These are phyloP conservation scores for Scorias spongiosa DNA, from an alignment of 2,329 filamentous ascomycete genomes.

Conservation along the genomic window DNA sequence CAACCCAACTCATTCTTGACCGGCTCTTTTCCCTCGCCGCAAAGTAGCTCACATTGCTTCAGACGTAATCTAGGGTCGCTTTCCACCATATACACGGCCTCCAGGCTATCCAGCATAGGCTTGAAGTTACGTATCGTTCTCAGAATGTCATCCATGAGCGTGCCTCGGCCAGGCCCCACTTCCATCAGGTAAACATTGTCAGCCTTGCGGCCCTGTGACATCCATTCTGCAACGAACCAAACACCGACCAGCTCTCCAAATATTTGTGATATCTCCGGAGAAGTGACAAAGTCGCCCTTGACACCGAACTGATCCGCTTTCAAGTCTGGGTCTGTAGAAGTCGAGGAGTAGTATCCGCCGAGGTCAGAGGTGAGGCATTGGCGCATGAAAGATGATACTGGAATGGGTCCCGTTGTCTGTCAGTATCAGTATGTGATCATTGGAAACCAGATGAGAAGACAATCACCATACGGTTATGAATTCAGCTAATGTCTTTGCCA, in stretches of 20 bases:
- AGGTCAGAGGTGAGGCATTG: conserved; percentile 88
- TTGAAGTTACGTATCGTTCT: conserved; percentile 80
- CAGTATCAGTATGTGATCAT: conserved; percentile 2
- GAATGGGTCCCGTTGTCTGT: conserved; percentile 74
- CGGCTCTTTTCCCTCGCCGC: conserved; percentile 49
- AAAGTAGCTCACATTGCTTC: conserved; percentile 68
- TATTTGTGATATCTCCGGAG: conserved; percentile 90
- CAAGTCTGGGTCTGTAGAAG: conserved; percentile 39
- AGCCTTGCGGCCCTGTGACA: conserved; percentile 64
- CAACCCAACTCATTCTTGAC: conserved; percentile 59
- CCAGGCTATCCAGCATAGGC: conserved; percentile 57
- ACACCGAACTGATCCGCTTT: conserved; percentile 73
- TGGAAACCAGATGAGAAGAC: not conserved
- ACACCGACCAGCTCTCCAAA: conserved; percentile 90
- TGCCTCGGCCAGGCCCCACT: conserved; percentile 84
- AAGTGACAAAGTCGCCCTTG: conserved; percentile 91
- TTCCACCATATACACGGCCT: conserved; percentile 87
- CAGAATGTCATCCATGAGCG: conserved; percentile 92
- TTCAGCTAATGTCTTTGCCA: conserved; percentile 74
- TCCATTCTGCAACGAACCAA: conserved; percentile 95
- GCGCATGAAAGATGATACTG: conserved; percentile 91
- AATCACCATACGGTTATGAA: conserved; percentile 56
- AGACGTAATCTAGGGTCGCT: conserved; percentile 67
- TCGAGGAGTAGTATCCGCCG: conserved; percentile 84
- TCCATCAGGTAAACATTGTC: conserved; percentile 79